phyloP scores from a whole-genome alignment of 345 rosid species.

The Draba incana region DNA sequence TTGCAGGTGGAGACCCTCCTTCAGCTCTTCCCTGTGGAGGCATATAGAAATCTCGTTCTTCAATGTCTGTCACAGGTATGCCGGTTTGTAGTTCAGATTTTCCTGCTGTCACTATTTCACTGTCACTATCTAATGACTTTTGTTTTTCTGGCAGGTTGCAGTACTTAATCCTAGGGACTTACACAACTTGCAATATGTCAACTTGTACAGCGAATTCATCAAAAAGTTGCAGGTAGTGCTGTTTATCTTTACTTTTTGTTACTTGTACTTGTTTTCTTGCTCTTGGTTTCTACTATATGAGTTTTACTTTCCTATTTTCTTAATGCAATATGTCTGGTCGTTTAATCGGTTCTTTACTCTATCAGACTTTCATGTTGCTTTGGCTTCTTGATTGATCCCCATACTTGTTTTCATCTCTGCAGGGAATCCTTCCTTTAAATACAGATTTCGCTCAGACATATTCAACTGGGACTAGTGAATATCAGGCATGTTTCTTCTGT shows the following conservation, averaged over 20 bases:
- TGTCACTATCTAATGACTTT: slow-evolving; percentile 21
- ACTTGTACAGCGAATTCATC: slow-evolving; percentile 75
- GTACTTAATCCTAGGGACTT: slow-evolving; percentile 81
- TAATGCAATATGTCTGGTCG: background rate
- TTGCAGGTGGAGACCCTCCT: slow-evolving; percentile 87
- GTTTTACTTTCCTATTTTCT: too few relatives aligned
- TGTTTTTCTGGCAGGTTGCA: slow-evolving; percentile 66
- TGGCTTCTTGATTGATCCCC: slow-evolving; percentile 24
- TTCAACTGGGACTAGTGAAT: slow-evolving; percentile 77
- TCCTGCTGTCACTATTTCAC: background rate
- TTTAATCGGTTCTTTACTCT: background rate
- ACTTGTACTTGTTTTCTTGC: background rate
- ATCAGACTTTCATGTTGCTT: slow-evolving; percentile 1
- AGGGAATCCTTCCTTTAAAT: slow-evolving; percentile 68
- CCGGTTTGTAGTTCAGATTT: background rate
- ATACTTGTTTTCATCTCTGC: slow-evolving; percentile 25
- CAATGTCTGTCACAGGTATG: slow-evolving; percentile 93
- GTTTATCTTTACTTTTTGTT: background rate
- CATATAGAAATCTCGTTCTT: slow-evolving; percentile 86
- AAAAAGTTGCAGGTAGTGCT: slow-evolving; percentile 73
- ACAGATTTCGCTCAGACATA: slow-evolving; percentile 86
- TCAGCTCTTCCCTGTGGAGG: slow-evolving; percentile 71
- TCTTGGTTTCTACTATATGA: too few relatives aligned
- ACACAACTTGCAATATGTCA: slow-evolving; percentile 73
- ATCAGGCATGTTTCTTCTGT: slow-evolving; percentile 56